Percentiles rank a stretch among this genome's conserved stretches.
phyloP scores from a whole-genome alignment of 2,329 filamentous ascomycete genomes.

The Colletotrichum euphorbiae region DNA sequence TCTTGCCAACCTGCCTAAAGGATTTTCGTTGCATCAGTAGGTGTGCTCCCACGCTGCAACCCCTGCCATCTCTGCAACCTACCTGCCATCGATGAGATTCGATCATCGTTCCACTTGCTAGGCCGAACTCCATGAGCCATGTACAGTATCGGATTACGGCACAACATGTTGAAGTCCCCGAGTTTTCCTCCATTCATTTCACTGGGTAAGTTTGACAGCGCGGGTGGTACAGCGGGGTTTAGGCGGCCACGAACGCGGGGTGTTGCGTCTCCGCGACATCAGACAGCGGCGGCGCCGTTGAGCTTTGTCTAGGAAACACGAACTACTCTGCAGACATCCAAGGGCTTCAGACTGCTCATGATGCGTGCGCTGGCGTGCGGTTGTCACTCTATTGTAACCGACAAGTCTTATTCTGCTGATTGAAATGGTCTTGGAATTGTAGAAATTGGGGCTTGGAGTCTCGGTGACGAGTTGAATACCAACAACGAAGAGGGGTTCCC shows the following conservation, averaged over 20 bases:
- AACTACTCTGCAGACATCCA: no score
- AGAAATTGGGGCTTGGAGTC: no score
- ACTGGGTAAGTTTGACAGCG: conserved; percentile 10
- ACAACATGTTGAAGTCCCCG: background rate
- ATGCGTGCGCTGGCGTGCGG: no score
- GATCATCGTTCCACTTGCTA: conserved; percentile 19
- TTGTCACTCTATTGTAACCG: no score
- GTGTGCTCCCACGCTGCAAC: conserved; percentile 13
- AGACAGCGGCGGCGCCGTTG: background rate
- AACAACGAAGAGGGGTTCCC: no score
- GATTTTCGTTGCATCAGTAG: conserved; percentile 33
- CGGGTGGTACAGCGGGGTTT: conserved; percentile 23
- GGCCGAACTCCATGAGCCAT: background rate
- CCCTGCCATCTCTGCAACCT: conserved; percentile 18
- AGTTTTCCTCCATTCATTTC: background rate
- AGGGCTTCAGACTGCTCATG: no score
- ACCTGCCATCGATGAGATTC: conserved; percentile 25
- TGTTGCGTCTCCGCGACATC: conserved; percentile 1
- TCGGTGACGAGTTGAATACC: no score
- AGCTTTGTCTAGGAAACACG: no score
- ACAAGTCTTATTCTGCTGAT: no score
- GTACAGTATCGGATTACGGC: no score
- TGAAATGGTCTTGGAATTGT: no score
- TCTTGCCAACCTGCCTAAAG: conserved; percentile 23
- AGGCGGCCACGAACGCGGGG: conserved; percentile 18